A percentile compares a stretch with the other conserved stretches of the same genome.
Evolutionary conservation across 176 grass and related monocot genomes (phyloP).

Genomic region (Aegilops tauschii): DNA sequence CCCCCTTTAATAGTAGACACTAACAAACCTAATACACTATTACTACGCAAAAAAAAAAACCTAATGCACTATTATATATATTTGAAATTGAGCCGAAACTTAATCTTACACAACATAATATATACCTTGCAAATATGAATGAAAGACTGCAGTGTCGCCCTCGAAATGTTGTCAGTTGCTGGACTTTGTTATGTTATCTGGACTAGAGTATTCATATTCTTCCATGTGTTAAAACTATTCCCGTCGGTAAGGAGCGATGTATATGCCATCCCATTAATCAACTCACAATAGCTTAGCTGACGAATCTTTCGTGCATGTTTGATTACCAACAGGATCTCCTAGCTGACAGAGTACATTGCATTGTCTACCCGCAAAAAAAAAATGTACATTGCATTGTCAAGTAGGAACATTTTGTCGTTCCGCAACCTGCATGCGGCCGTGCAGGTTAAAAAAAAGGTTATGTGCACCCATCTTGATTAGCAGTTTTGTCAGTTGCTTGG

Average conservation of each 20-base stretch:
- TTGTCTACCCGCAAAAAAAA: neutral
- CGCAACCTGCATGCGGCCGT: neutral
- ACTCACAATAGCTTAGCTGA: neutral
- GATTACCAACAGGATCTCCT: conserved; percentile 29
- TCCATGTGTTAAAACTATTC: neutral
- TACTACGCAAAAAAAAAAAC: too few species aligned
- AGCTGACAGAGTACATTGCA: neutral
- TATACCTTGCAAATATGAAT: neutral
- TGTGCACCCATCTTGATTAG: conserved; percentile 1
- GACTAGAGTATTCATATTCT: neutral
- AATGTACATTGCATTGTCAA: neutral
- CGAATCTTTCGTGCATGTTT: conserved; percentile 28
- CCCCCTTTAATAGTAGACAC: too few species aligned
- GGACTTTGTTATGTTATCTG: neutral
- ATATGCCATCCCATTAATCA: conserved; percentile 14
- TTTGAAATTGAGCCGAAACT: too few species aligned
- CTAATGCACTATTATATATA: too few species aligned
- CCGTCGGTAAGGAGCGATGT: conserved; percentile 23
- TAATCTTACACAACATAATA: too few species aligned
- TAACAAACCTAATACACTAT: too few species aligned
- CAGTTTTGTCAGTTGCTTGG: neutral
- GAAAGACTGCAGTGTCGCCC: neutral
- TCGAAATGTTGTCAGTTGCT: neutral
- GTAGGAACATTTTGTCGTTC: neutral
- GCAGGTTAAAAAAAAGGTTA: too few species aligned